Conservation (phyloP, 768 basidiomycete genomes). For the Boletus rubescentipes region DNA sequence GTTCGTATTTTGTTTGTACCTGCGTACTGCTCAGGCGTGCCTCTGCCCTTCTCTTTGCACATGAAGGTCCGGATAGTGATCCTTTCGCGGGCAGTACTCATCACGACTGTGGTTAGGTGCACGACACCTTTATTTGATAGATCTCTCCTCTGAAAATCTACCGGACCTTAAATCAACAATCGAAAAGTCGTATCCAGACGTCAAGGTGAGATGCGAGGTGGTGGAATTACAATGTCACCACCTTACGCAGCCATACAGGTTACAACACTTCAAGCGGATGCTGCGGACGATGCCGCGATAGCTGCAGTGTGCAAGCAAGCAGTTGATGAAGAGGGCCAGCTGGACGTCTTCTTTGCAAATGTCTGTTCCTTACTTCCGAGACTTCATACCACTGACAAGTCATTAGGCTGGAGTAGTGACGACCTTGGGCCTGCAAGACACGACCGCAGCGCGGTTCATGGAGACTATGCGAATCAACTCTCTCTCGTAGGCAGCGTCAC, state of each 20-base stretch:
- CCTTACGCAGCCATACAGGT: constrained; percentile 49
- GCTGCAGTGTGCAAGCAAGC: constrained; percentile 67
- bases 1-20: constrained; percentile 1
- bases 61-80: constrained; percentile 56
- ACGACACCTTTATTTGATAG: constrained; percentile 73
- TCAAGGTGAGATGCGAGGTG: constrained; percentile 53
- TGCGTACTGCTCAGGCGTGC: constrained; percentile 54
- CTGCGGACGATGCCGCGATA: constrained; percentile 74
- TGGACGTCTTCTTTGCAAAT: constrained; percentile 96
- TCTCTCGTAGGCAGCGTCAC: constrained; percentile 45
- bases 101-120: constrained; percentile 51
- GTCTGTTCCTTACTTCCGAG: constrained; percentile 40
- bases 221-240: neutral
- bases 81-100: constrained; percentile 2
- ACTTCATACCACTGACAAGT: constrained; percentile 3
- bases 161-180: constrained; percentile 71
- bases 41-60: constrained; percentile 68
- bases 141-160: constrained; percentile 65
- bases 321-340: constrained; percentile 74
- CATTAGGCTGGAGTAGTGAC: constrained; percentile 67
- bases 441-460: constrained; percentile 66
- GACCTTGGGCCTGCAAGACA: constrained; percentile 45
- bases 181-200: constrained; percentile 64
- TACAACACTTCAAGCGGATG: constrained; percentile 78
- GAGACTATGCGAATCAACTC: constrained; percentile 76